phyloP scores from a whole-genome alignment of 441 rosid genomes.

The Brassica hybrid region DNA sequence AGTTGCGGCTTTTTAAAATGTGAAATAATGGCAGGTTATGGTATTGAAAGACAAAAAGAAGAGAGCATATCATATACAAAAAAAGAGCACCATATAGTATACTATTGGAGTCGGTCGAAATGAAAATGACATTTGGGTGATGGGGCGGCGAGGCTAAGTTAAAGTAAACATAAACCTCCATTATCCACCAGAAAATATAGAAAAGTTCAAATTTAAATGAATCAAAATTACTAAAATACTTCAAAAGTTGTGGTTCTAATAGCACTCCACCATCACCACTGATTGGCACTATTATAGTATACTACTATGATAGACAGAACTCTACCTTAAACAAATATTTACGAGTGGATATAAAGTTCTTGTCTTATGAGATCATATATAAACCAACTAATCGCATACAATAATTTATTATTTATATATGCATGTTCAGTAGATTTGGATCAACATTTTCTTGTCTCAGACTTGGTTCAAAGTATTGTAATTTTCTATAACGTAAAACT shows the following conservation, averaged over 20 bases:
- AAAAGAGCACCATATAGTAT: constrained; percentile 11
- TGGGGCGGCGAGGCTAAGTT: constrained; percentile 47
- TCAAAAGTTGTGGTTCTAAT: constrained; percentile 40
- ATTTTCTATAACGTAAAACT: background rate
- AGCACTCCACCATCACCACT: constrained; percentile 31
- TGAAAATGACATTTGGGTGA: constrained; percentile 41
- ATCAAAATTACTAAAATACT: constrained; percentile 1
- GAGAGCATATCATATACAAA: background rate
- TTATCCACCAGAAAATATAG: constrained; percentile 15
- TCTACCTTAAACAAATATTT: constrained; percentile 29
- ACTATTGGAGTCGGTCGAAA: constrained; percentile 37
- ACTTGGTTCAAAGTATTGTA: constrained; percentile 23
- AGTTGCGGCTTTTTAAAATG: constrained; percentile 2
- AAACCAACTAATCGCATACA: constrained; percentile 7
- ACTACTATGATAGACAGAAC: background rate
- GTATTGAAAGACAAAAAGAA: constrained; percentile 31
- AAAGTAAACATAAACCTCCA: constrained; percentile 34
- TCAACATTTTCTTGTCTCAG: constrained; percentile 2
- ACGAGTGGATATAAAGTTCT: constrained; percentile 33
- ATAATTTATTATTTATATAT: background rate
- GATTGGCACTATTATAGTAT: constrained; percentile 8
- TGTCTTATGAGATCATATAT: constrained; percentile 18
- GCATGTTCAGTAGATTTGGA: constrained; percentile 19
- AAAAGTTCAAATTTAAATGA: background rate
- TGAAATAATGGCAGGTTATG: background rate